Base-by-base conservation (phyloP, 257 asterid species). In the Salvia splendens region DNA sequence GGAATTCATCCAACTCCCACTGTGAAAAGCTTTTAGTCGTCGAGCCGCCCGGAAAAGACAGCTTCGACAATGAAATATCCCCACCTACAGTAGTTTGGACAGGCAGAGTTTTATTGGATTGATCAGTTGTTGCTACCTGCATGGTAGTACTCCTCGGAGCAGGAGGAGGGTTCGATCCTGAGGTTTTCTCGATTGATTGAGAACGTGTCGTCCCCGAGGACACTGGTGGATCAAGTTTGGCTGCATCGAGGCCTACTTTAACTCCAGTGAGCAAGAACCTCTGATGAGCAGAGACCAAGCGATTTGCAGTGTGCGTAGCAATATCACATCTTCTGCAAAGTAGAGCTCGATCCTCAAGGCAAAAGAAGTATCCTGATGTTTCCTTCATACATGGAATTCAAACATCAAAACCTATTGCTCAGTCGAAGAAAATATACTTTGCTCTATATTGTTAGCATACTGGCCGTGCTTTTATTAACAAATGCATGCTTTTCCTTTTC, bases 301-400 rank as follows among this genome's bases (percentile, higher is more conserved):
- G 1, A 72, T 94, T 94, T 6, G 67, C 82, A 0, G 89, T 78
- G 82, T 94, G 99, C 49, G 88, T 77, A 17, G 88, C 73, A 12
- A 90, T 83, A 74, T 94, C 99, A 52, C 99, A 94, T 66, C 84
- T 88, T 57, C 97, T 64, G 77, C 99, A 94, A 0, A 94, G 91
- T 60, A 94, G 70, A 73, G 99, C 95, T 49, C 99, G 87, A 70
- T 94, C 99, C 80, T 94, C 96, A 41, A 94, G 80, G 79, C 97
- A 94, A 72, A 94, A 94, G 91, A 94, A 86, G 77, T 84, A 94
- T 30, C 99, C 96, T 10, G 77, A 79, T 0, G 96, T 58, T 83
- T 91, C 97, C 97, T 94, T 95, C 74, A 80, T 4, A 65, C 12
- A 70, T n/a, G 7, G 17, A 56, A 3, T 32, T 10, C 28, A 7